Evolutionary conservation across 1,139 yeast genomes (phyloP).

Genomic region (Hemisphaericaspora lyxosophila): DNA sequence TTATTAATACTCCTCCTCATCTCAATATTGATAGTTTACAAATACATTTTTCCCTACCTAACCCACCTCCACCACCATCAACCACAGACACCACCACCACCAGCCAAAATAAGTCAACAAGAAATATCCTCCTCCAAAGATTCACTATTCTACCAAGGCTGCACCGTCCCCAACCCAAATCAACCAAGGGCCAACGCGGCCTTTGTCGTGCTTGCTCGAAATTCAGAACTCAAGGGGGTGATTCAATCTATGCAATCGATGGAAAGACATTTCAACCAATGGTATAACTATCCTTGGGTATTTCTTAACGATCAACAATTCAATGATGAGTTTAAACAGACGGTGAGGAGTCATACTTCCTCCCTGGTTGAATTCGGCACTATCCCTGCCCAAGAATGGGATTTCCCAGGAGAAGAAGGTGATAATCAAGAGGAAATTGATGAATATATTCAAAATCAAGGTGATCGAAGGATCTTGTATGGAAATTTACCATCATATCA

Average conservation of each 20-base stretch:
- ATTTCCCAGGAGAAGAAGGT: constrained; percentile 37
- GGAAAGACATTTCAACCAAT: constrained; percentile 85
- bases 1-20: too few species aligned
- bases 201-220: constrained; percentile 78
- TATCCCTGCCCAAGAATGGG: constrained; percentile 68
- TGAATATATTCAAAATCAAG: constrained; percentile 67
- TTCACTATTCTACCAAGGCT: constrained; percentile 52
- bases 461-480: constrained; percentile 77
- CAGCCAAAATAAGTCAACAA: too few species aligned
- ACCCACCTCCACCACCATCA: too few species aligned
- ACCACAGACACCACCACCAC: too few species aligned
- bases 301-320: constrained; percentile 80
- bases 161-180: constrained; percentile 39
- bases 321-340: constrained; percentile 55
- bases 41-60: too few species aligned
- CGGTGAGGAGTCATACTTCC: constrained; percentile 49
- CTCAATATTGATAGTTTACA: too few species aligned
- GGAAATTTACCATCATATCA: constrained; percentile 80
- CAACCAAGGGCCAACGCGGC: constrained; percentile 66
- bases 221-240: constrained; percentile 70
- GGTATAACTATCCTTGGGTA: constrained; percentile 89
- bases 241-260: constrained; percentile 65
- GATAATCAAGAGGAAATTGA: constrained; percentile 37
- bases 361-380: constrained; percentile 69
- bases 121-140: constrained; percentile 33